phyloP scores from a whole-genome alignment of 345 rosid genomes.

The Citrus inodora region DNA sequence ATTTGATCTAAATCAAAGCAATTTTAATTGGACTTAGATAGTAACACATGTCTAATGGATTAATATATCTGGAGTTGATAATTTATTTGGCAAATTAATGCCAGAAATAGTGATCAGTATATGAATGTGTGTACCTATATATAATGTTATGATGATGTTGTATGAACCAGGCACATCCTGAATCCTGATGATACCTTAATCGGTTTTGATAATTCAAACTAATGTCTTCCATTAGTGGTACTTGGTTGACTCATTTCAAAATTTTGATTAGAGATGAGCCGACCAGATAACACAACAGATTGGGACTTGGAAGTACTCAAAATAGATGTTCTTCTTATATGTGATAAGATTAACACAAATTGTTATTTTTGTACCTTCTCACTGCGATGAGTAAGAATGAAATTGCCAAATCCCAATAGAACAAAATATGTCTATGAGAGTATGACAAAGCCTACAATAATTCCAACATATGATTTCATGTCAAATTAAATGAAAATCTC shows the following conservation, averaged over 20 bases:
- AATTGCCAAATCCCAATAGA: not conserved
- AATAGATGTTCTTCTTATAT: not conserved
- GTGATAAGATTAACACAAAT: too few relatives aligned
- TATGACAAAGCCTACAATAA: not conserved
- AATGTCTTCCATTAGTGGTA: not conserved
- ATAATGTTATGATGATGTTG: not conserved
- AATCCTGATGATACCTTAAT: too few relatives aligned
- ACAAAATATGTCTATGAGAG: not conserved
- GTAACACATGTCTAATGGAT: not conserved
- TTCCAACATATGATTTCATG: not conserved
- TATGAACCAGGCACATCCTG: too few relatives aligned
- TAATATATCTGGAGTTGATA: not conserved
- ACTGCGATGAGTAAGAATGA: too few relatives aligned
- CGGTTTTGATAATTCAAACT: not conserved
- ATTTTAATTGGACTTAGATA: not conserved
- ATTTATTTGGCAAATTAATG: too few relatives aligned
- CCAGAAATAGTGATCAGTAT: not conserved
- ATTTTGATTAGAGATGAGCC: not conserved
- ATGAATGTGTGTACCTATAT: not conserved
- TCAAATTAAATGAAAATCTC: not conserved
- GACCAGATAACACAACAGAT: not conserved
- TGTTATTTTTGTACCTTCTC: too few relatives aligned
- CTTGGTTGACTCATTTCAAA: not conserved
- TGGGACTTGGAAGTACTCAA: not conserved
- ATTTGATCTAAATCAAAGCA: not conserved